phyloP scores from a whole-genome alignment of 768 basidiomycete genomes.

The Boletus reticulatus region DNA sequence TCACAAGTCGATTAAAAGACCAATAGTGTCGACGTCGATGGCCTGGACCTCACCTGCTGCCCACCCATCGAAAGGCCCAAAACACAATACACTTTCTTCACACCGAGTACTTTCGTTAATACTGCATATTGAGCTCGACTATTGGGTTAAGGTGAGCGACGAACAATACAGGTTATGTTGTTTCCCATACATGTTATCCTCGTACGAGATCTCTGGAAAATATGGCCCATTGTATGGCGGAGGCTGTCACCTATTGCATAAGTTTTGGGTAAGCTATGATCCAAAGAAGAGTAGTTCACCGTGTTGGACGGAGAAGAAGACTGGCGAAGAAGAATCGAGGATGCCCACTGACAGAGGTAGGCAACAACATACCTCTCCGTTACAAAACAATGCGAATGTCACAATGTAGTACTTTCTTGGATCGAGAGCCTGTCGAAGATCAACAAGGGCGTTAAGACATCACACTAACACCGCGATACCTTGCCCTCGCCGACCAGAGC shows the following conservation, averaged over 20 bases:
- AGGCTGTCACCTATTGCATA: constrained; percentile 34
- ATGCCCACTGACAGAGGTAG: neutral
- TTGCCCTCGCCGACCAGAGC: constrained; percentile 51
- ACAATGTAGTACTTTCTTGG: constrained; percentile 53
- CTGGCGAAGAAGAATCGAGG: constrained; percentile 12
- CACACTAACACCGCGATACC: constrained; percentile 23
- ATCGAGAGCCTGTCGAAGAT: constrained; percentile 41
- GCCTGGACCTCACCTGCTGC: constrained; percentile 37
- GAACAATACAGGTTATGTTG: neutral
- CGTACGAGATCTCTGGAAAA: constrained; percentile 54
- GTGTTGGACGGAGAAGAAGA: constrained; percentile 65
- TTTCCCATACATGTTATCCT: constrained; percentile 50
- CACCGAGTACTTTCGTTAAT: constrained; percentile 43
- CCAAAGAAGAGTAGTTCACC: constrained; percentile 28
- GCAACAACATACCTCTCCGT: constrained; percentile 47
- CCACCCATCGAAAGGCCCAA: constrained; percentile 62
- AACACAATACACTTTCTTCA: constrained; percentile 44
- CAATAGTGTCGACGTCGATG: neutral
- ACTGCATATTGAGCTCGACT: constrained; percentile 57
- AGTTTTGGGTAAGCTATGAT: neutral
- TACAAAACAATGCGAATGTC: constrained; percentile 55
- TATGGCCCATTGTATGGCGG: constrained; percentile 56
- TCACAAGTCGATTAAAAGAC: neutral
- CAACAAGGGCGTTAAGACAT: neutral
- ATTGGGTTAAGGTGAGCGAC: neutral